Percentiles rank a stretch among this genome's conserved stretches.
Conservation (phyloP, 371 early-diverging fungal species). For the Mortierella polycephala region DNA sequence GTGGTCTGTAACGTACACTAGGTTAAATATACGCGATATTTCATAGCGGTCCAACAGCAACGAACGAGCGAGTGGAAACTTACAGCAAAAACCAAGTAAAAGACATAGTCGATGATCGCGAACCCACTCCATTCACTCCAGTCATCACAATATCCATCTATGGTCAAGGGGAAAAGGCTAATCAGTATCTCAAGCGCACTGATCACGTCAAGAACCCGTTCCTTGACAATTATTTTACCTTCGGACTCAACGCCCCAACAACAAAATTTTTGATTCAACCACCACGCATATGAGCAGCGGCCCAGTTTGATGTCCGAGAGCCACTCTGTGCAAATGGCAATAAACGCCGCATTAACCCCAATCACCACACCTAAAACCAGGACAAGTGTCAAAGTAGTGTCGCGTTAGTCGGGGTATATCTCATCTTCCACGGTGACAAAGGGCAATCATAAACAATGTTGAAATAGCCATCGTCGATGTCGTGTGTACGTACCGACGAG, state of each 20-base stretch:
- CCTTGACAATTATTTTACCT: conserved; percentile 49
- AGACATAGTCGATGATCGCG: conserved; percentile 67
- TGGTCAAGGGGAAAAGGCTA: not conserved
- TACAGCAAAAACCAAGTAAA: conserved; percentile 72
- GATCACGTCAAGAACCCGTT: conserved; percentile 5
- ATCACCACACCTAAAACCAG: conserved; percentile 76
- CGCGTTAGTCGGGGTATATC: not conserved
- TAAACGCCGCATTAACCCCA: conserved; percentile 84
- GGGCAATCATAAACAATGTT: too few species aligned
- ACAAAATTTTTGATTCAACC: conserved; percentile 95
- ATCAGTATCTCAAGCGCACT: too few species aligned
- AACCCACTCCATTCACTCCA: conserved; percentile 58
- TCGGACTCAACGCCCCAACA: conserved; percentile 85
- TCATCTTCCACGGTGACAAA: not conserved
- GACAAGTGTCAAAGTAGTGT: not conserved
- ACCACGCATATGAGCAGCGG: conserved; percentile 89
- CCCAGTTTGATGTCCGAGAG: conserved; percentile 89
- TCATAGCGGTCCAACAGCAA: not conserved
- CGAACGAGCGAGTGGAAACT: conserved; percentile 12
- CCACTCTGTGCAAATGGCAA: conserved; percentile 90
- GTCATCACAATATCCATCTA: conserved; percentile 56
- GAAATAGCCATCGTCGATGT: too few species aligned
- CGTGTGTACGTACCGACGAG: conserved; percentile 67
- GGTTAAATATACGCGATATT: not conserved
- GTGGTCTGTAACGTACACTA: conserved; percentile 57